Evolutionary conservation across 1,139 yeast genomes (phyloP).

Genomic region (Meyerozyma athensensis): DNA sequence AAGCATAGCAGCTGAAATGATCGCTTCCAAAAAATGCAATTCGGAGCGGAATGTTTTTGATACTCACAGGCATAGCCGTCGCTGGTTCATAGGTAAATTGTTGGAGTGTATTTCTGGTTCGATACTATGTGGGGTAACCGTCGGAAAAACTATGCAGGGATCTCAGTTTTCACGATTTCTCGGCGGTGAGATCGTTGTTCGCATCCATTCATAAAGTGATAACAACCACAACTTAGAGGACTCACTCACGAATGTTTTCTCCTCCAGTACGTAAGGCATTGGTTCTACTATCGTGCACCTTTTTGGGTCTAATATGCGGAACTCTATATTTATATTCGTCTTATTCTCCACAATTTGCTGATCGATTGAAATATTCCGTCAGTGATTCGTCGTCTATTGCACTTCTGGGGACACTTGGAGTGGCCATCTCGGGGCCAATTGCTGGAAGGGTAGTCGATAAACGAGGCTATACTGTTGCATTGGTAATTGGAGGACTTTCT

Average conservation of each 20-base stretch:
- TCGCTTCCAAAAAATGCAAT: conserved; percentile 84
- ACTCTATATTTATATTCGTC: conserved; percentile 58
- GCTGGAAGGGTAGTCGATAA: conserved; percentile 59
- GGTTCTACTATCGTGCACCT: conserved; percentile 42
- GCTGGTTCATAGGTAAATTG: too few relatives aligned
- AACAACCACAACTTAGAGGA: background rate
- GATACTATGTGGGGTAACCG: too few relatives aligned
- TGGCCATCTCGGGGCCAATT: conserved; percentile 52
- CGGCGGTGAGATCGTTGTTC: too few relatives aligned
- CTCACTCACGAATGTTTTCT: conserved; percentile 7
- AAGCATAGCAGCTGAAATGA: conserved; percentile 58
- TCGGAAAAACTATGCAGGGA: too few relatives aligned
- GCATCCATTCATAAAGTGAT: too few relatives aligned
- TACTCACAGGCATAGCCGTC: background rate
- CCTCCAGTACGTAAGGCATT: conserved; percentile 29
- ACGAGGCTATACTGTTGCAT: conserved; percentile 43
- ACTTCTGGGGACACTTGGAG: conserved; percentile 55
- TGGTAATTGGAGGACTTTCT: conserved; percentile 39
- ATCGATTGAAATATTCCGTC: conserved; percentile 45
- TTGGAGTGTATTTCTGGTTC: too few relatives aligned
- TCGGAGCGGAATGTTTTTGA: conserved; percentile 8
- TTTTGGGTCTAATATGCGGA: conserved; percentile 54
- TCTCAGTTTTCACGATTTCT: too few relatives aligned
- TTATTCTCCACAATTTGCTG: conserved; percentile 62
- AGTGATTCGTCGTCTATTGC: conserved; percentile 55